Evolutionary conservation across 148 eudicot genomes (phyloP), one percentile per base, ranked within the genome.

Genomic region (Persicaria maculosa): DNA sequence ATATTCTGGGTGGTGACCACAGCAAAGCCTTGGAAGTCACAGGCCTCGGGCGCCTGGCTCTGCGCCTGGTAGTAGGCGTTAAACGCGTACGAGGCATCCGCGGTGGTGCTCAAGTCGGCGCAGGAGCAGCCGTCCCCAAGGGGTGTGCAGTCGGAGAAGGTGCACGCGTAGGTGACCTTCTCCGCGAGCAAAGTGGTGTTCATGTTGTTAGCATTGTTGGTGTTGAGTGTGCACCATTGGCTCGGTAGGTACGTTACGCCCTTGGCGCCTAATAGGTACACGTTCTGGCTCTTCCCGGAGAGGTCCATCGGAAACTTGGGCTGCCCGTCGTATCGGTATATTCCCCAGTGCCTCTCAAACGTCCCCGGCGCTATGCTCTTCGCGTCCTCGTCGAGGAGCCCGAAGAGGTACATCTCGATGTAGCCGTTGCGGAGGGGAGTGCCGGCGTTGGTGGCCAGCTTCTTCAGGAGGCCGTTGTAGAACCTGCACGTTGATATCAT

Each of bases 341-440:
- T 86, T 14, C 97, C 98, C 98, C 98, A 95, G 44, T 92, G 97
- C n/a, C 97, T 84, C 76, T 95, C 98, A 20, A 92, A 95, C 15
- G 73, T 81, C 0, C 97, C 98, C 0, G 98, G 97, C 20, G 85
- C 86, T 22, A 90, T 50, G 48, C 89, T 87, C 80, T 95, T 95
- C n/a, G 82, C 89, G 67, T 95, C 97, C 84, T 95, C 96, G 20
- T 90, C 97, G 3, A 86, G 73, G 19, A 95, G 90, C 22, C 89
- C 96, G 44, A 95, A 95, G 55, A 92, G 71, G 84, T 91, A 94
- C 74, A 90, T 86, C 68, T 94, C 98, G n/a, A 91, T 86, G 54
- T 75, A 69, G 16, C 89, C 96, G 0, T 89, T 88, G 59, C 88
- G 85, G 25, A 91, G 86, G 0, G 98, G 98, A 69, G 97, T 94